Evolutionary conservation across 495 filamentous ascomycete species (phyloP).

Genomic region (Jackrogersella multiformis): DNA sequence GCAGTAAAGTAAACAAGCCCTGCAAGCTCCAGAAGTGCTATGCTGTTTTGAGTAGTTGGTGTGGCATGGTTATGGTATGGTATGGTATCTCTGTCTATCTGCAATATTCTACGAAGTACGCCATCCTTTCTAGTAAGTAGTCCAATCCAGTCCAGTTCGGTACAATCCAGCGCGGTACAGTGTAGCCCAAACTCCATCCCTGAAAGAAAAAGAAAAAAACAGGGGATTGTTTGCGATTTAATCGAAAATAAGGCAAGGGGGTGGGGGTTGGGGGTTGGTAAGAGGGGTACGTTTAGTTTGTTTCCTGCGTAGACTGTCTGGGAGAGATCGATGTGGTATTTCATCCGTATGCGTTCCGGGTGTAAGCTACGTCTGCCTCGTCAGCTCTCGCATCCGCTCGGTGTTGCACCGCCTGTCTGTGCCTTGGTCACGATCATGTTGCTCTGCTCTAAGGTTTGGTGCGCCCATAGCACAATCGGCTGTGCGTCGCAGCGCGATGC

Average conservation of each 20-base stretch:
- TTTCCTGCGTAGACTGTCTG: too few species aligned
- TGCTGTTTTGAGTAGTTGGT: too few species aligned
- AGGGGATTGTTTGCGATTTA: too few species aligned
- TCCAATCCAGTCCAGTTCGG: background rate
- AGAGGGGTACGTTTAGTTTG: too few species aligned
- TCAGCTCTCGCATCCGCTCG: background rate
- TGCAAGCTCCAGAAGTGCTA: background rate
- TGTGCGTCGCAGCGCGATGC: background rate
- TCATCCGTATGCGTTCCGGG: too few species aligned
- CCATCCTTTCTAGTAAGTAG: background rate
- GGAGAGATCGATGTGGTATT: too few species aligned
- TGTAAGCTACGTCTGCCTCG: too few species aligned
- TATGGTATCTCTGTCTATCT: slow-evolving; percentile 5
- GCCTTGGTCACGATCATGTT: background rate
- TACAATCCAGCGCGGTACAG: too few species aligned
- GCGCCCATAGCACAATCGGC: background rate
- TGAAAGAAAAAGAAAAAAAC: background rate
- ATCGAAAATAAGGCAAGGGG: background rate
- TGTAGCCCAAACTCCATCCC: background rate
- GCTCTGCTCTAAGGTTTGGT: background rate
- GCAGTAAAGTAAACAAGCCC: too few species aligned
- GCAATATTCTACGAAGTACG: background rate
- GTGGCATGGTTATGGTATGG: too few species aligned
- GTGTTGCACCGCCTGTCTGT: background rate
- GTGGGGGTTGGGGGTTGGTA: background rate